Evolutionary conservation across 305 asterid species (phyloP).

Genomic region (Fraxinus sp.): DNA sequence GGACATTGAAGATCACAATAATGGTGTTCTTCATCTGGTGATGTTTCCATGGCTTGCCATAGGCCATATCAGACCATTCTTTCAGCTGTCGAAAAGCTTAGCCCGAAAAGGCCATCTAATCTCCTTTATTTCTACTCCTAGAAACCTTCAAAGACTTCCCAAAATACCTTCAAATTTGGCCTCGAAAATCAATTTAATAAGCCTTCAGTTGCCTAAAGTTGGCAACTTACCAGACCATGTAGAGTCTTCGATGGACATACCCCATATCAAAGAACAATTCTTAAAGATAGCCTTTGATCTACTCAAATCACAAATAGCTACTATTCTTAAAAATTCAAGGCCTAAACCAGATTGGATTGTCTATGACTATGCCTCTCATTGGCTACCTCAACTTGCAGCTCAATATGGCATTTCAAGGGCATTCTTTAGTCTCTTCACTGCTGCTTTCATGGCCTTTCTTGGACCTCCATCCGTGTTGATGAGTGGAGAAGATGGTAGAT

Average conservation of each 20-base stretch:
- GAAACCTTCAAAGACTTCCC: slow-evolving; percentile 57
- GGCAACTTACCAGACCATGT: slow-evolving; percentile 52
- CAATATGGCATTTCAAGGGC: slow-evolving; percentile 43
- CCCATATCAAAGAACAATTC: slow-evolving; percentile 60
- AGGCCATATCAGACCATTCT: slow-evolving; percentile 82
- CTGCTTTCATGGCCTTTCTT: slow-evolving; percentile 64
- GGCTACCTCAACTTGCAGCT: slow-evolving; percentile 60
- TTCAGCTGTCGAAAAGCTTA: slow-evolving; percentile 50
- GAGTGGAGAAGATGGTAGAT: slow-evolving; percentile 27
- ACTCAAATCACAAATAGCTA: slow-evolving; percentile 47
- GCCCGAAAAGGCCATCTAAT: slow-evolving; percentile 65
- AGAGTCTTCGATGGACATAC: slow-evolving; percentile 93
- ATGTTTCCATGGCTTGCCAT: slow-evolving; percentile 94
- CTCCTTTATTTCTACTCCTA: slow-evolving; percentile 76
- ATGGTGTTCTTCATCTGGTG: slow-evolving; percentile 56
- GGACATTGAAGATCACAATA: slow-evolving; percentile 39
- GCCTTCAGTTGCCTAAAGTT: slow-evolving; percentile 52
- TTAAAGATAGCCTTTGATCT: slow-evolving; percentile 71
- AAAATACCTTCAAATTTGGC: slow-evolving; percentile 46
- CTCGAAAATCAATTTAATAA: slow-evolving; percentile 44
- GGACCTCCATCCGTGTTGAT: slow-evolving; percentile 55
- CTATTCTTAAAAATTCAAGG: slow-evolving; percentile 43
- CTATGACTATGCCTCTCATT: slow-evolving; percentile 73
- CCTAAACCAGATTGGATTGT: slow-evolving; percentile 82
- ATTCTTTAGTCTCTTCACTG: slow-evolving; percentile 69